A percentile compares a stretch with the other conserved stretches of the same genome.
phyloP scores from a whole-genome alignment of 495 filamentous ascomycete genomes.

The Staphylotrichum tortipilum region DNA sequence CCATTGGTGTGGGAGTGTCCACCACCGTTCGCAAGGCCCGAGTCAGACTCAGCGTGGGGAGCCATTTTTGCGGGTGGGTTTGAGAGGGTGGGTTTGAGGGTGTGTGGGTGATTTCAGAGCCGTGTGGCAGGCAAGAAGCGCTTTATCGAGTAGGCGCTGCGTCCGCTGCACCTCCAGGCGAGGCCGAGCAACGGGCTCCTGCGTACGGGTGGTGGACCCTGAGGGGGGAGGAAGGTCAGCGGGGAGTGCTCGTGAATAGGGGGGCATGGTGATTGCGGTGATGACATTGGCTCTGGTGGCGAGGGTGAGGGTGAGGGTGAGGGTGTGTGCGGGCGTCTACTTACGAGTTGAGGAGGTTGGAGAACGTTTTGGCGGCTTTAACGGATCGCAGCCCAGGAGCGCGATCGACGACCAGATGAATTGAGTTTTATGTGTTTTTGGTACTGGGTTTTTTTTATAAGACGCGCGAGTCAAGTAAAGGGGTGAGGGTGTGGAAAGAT shows the following conservation, averaged over 20 bases:
- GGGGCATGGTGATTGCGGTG: no score
- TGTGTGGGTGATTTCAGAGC: background rate
- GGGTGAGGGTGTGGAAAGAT: no score
- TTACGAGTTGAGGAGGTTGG: constrained; percentile 83
- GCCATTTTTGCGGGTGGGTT: constrained; percentile 55
- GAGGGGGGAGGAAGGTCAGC: constrained; percentile 13
- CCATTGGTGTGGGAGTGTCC: constrained; percentile 63
- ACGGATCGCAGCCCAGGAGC: constrained; percentile 48
- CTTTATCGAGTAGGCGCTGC: constrained; percentile 53
- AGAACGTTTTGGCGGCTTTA: constrained; percentile 73
- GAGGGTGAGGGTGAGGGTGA: background rate
- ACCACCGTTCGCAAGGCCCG: constrained; percentile 66
- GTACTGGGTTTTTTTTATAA: no score
- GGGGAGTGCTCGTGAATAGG: background rate
- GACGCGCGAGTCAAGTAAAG: no score
- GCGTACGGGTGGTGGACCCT: constrained; percentile 97
- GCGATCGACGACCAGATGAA: constrained; percentile 36
- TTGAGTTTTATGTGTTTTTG: no score
- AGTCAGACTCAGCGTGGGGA: constrained; percentile 76
- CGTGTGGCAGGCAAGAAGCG: constrained; percentile 1
- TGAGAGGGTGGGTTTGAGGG: constrained; percentile 4
- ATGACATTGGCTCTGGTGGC: no score
- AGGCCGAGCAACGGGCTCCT: constrained; percentile 88
- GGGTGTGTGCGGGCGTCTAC: constrained; percentile 16
- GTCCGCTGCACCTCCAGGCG: constrained; percentile 81